phyloP scores from a whole-genome alignment of 345 rosid genomes.

The Rhizophora mangle region DNA sequence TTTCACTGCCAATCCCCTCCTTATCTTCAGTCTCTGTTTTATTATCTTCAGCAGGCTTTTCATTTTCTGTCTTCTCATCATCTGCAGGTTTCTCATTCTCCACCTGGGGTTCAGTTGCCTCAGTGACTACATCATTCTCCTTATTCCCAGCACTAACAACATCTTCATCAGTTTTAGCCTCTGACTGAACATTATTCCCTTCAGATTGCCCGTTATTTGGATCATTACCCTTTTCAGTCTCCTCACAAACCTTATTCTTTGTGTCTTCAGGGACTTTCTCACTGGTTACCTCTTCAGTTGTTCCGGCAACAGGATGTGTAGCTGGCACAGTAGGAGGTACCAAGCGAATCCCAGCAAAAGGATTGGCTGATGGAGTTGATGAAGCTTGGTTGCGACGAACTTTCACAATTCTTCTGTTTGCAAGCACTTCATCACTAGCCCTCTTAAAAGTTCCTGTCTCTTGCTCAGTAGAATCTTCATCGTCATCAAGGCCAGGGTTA shows the following conservation, averaged over 20 bases:
- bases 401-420: slow-evolving; percentile 71
- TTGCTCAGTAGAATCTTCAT: slow-evolving; percentile 55
- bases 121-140: slow-evolving; percentile 27
- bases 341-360: slow-evolving; percentile 76
- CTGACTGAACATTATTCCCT: slow-evolving; percentile 5
- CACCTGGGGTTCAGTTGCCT: slow-evolving; percentile 37
- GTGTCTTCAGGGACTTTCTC: slow-evolving; percentile 31
- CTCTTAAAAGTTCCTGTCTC: slow-evolving; percentile 83
- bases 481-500: slow-evolving; percentile 81
- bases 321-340: slow-evolving; percentile 43
- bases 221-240: slow-evolving; percentile 30
- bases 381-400: slow-evolving; percentile 59
- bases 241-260: slow-evolving; percentile 15
- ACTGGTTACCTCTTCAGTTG: slow-evolving; percentile 24
- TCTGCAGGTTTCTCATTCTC: slow-evolving; percentile 12
- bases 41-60: slow-evolving; percentile 11
- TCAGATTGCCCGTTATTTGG: slow-evolving; percentile 24
- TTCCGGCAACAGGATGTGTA: slow-evolving; percentile 15
- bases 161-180: slow-evolving; percentile 23
- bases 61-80: slow-evolving; percentile 4
- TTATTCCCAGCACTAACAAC: slow-evolving; percentile 28
- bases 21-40: slow-evolving; percentile 31
- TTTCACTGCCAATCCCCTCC: slow-evolving; percentile 37
- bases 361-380: slow-evolving; percentile 56
- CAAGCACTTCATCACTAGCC: slow-evolving; percentile 87